Evolutionary conservation across 495 filamentous ascomycete genomes (phyloP).

Genomic region (Podospora comata): DNA sequence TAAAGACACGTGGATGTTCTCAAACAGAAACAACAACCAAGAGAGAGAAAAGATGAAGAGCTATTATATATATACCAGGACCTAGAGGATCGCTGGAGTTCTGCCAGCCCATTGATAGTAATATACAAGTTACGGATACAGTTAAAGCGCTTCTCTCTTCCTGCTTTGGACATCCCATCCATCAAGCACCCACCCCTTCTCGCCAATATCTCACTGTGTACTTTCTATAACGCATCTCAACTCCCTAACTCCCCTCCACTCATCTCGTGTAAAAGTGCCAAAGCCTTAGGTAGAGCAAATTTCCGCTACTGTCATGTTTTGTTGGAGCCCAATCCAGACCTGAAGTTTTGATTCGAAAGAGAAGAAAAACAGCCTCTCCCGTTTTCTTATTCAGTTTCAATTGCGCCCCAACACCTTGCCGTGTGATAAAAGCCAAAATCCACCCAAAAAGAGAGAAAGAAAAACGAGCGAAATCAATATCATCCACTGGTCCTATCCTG

Average conservation of each 20-base stretch:
- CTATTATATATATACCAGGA: background rate
- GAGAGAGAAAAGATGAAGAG: background rate
- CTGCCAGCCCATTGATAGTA: background rate
- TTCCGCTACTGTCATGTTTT: background rate
- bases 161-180: background rate
- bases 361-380: background rate
- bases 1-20: background rate
- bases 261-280: background rate
- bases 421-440: background rate
- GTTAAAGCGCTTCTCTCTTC: background rate
- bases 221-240: background rate
- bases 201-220: background rate
- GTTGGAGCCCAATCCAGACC: background rate
- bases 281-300: background rate
- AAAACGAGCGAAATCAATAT: background rate
- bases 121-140: background rate
- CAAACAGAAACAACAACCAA: background rate
- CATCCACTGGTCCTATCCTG: conserved; percentile 14
- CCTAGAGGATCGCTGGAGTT: background rate
- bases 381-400: background rate
- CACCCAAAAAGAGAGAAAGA: background rate
- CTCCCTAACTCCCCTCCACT: background rate
- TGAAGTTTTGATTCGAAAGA: conserved; percentile 1
- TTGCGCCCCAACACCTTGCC: conserved; percentile 8
- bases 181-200: background rate